Evolutionary conservation across 2,329 filamentous ascomycete genomes (phyloP).

Genomic region (Ophiostoma perfectum): DNA sequence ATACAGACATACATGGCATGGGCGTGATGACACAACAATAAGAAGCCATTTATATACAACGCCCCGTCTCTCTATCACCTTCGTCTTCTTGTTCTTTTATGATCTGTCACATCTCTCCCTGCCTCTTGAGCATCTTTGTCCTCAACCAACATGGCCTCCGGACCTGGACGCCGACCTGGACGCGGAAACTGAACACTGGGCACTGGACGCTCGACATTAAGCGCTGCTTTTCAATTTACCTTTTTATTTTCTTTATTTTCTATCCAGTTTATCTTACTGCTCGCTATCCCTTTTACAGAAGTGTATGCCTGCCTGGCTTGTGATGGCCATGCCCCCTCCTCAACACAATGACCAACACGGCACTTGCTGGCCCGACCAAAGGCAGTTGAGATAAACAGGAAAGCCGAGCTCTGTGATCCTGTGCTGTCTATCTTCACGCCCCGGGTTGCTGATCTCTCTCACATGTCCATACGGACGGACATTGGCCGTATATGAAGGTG

Average conservation of each 20-base stretch:
- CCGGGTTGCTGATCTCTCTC: not conserved
- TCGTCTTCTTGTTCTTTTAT: not conserved
- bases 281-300: not conserved
- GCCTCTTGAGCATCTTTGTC: not conserved
- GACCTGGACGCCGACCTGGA: too few relatives aligned
- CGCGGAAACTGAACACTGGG: too few relatives aligned
- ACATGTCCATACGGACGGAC: not conserved
- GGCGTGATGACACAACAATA: not conserved
- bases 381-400: too few relatives aligned
- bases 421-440: not conserved
- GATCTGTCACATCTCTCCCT: conserved; percentile 1
- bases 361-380: too few relatives aligned
- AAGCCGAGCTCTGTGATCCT: not conserved
- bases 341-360: not conserved
- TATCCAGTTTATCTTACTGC: not conserved
- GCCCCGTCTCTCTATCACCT: not conserved
- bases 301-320: not conserved
- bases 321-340: not conserved
- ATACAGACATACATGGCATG: too few relatives aligned
- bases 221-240: not conserved
- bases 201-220: too few relatives aligned
- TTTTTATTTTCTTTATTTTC: not conserved
- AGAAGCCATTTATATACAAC: not conserved
- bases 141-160: not conserved
- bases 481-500: not conserved